phyloP scores from a whole-genome alignment of 805 yeast genomes.

The Priceomyces fermenticarens region DNA sequence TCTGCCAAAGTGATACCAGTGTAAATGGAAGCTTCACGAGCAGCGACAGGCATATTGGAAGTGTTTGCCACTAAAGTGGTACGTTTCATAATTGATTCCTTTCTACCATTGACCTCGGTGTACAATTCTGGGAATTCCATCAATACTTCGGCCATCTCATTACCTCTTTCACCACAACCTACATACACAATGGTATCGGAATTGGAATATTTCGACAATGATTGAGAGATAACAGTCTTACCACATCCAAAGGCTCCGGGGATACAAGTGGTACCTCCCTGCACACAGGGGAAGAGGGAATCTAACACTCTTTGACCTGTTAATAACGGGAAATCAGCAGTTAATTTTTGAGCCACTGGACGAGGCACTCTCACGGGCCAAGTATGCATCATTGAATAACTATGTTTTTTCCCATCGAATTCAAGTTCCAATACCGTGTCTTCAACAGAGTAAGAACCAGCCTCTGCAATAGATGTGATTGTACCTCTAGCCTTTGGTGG shows the following conservation, averaged over 20 bases:
- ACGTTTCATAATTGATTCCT: slow-evolving; percentile 99
- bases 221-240: slow-evolving; percentile 96
- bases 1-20: slow-evolving; percentile 99
- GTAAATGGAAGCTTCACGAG: slow-evolving; percentile 98
- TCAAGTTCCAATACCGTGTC: slow-evolving; percentile 91
- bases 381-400: slow-evolving; percentile 93
- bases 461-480: slow-evolving; percentile 79
- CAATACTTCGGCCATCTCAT: slow-evolving; percentile 98
- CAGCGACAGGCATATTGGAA: slow-evolving; percentile 99
- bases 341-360: slow-evolving; percentile 90
- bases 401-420: slow-evolving; percentile 79
- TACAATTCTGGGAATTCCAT: slow-evolving; percentile 99
- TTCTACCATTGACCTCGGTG: slow-evolving; percentile 86
- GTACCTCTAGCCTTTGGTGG: slow-evolving; percentile 99
- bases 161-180: slow-evolving; percentile 96
- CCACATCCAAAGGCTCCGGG: slow-evolving; percentile 99
- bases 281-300: slow-evolving; percentile 97
- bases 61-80: slow-evolving; percentile 98
- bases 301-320: slow-evolving; percentile 99
- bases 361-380: slow-evolving; percentile 99
- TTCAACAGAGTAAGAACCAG: slow-evolving; percentile 89
- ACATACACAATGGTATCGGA: slow-evolving; percentile 95
- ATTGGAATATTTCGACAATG: slow-evolving; percentile 94
- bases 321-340: slow-evolving; percentile 92
- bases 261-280: slow-evolving; percentile 99